These are phyloP conservation scores for Eruca vesicaria DNA, from an alignment of 441 rosid species.

Conservation along the genomic window DNA sequence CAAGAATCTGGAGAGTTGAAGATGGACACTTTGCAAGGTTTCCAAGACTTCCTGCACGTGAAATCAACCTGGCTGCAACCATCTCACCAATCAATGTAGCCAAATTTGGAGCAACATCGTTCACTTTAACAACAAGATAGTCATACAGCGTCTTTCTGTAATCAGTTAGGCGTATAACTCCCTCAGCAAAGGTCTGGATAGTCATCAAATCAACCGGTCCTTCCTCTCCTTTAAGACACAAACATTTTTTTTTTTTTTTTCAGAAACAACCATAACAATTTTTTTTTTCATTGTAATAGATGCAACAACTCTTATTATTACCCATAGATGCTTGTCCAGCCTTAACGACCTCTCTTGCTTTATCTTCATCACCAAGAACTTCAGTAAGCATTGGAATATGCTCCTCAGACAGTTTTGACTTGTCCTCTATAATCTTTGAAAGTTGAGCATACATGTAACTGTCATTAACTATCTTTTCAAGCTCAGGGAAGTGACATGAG, in stretches of 20 bases:
- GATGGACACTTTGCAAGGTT: slow-evolving; percentile 89
- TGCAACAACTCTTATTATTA: slow-evolving; percentile 15
- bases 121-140: slow-evolving; percentile 76
- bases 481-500: slow-evolving; percentile 89
- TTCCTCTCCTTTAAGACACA: slow-evolving; percentile 60
- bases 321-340: slow-evolving; percentile 93
- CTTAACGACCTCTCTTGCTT: slow-evolving; percentile 77
- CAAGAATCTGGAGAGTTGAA: slow-evolving; percentile 90
- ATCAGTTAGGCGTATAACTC: slow-evolving; percentile 73
- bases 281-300: background rate
- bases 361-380: slow-evolving; percentile 81
- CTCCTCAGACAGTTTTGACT: slow-evolving; percentile 69
- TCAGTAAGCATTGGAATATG: slow-evolving; percentile 57
- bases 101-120: slow-evolving; percentile 82
- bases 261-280: background rate
- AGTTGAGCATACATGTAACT: slow-evolving; percentile 73
- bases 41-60: slow-evolving; percentile 88
- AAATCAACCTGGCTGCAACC: slow-evolving; percentile 83
- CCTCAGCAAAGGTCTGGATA: slow-evolving; percentile 69
- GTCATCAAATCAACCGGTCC: slow-evolving; percentile 74
- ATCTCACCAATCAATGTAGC: slow-evolving; percentile 85
- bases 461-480: slow-evolving; percentile 80
- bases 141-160: slow-evolving; percentile 76
- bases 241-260: background rate
- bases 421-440: slow-evolving; percentile 76